Evolutionary conservation across 441 rosid genomes (phyloP).

Genomic region (Capsella rubella): DNA sequence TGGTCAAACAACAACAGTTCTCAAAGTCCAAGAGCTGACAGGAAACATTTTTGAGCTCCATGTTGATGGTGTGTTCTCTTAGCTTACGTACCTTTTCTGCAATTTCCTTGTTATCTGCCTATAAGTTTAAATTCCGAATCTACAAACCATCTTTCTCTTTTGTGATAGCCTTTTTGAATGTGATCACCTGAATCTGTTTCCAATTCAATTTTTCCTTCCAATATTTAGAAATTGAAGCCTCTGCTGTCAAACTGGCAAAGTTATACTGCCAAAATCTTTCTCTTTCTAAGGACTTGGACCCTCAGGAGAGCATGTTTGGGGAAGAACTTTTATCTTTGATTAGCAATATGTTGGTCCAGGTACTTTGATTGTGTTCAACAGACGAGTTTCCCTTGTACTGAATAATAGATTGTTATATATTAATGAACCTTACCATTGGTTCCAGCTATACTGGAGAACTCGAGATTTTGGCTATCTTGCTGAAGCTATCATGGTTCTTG

Average conservation of each 20-base stretch:
- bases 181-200: conserved; percentile 31
- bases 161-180: conserved; percentile 24
- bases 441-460: conserved; percentile 86
- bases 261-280: conserved; percentile 79
- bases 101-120: not conserved
- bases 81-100: conserved; percentile 26
- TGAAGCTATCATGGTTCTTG: conserved; percentile 95
- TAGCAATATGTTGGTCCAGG: conserved; percentile 91
- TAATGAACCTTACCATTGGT: conserved; percentile 34
- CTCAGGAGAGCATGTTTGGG: conserved; percentile 94
- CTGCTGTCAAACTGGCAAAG: conserved; percentile 70
- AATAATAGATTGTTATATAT: conserved; percentile 2
- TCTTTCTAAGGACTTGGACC: conserved; percentile 92
- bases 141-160: conserved; percentile 20
- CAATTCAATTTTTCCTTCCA: conserved; percentile 39
- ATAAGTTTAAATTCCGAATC: not conserved
- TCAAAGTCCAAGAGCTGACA: conserved; percentile 77
- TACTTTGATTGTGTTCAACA: conserved; percentile 40
- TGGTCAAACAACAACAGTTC: conserved; percentile 75
- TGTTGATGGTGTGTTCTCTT: conserved; percentile 59
- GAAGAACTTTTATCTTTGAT: conserved; percentile 88
- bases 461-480: conserved; percentile 74
- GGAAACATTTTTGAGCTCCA: conserved; percentile 62
- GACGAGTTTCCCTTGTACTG: not conserved
- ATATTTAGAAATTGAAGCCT: conserved; percentile 69